A percentile compares a stretch with the other conserved stretches of the same genome.
Conservation (phyloP, 306 rosid species). For the Canavalia gladiata region DNA sequence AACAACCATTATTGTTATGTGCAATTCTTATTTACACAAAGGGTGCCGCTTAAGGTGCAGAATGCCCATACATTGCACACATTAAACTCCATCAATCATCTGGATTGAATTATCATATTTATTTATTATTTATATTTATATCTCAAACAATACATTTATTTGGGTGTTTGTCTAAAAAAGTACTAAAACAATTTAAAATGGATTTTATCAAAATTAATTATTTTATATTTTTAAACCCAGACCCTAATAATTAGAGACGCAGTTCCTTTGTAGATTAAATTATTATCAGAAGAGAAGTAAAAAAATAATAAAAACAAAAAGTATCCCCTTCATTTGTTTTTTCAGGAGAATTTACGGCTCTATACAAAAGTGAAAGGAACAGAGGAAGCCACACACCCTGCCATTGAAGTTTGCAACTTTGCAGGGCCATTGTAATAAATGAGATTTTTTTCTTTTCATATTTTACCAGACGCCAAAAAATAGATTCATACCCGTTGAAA, state of each 20-base stretch:
- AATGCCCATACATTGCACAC: not conserved
- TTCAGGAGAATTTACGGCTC: constrained; percentile 7
- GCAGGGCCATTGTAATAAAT: constrained; percentile 37
- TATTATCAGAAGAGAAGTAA: not conserved
- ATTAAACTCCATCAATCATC: not conserved
- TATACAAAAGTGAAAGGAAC: constrained; percentile 7
- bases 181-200: too few relatives aligned
- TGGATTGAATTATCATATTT: not conserved
- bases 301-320: constrained; percentile 9
- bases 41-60: too few relatives aligned
- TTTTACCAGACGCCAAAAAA: constrained; percentile 35
- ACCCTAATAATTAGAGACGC: too few relatives aligned
- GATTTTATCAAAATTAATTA: too few relatives aligned
- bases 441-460: not conserved
- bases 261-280: too few relatives aligned
- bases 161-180: too few relatives aligned
- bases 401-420: constrained; percentile 33
- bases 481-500: constrained; percentile 34
- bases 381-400: not conserved
- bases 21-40: not conserved
- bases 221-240: too few relatives aligned
- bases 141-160: not conserved
- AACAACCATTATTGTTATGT: not conserved
- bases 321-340: constrained; percentile 33
- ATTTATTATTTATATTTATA: not conserved